phyloP scores from a whole-genome alignment of 2,329 filamentous ascomycete genomes.

The Fusarium protoensiforme region DNA sequence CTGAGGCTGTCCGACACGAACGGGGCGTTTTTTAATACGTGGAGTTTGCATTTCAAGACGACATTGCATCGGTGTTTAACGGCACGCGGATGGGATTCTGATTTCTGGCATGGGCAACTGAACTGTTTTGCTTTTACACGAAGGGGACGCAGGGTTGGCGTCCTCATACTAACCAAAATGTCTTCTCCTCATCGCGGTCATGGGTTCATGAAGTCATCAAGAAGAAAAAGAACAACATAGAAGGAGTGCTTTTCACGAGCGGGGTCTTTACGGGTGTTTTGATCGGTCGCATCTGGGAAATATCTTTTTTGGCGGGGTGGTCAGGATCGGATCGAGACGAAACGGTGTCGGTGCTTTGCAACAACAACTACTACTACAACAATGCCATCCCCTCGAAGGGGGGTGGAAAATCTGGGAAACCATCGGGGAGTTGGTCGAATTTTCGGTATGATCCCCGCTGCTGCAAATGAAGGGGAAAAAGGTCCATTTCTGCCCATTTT shows the following conservation, averaged over 20 bases:
- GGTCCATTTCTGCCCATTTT: conserved; percentile 38
- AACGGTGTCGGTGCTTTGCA: conserved; percentile 46
- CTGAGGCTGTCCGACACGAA: conserved; percentile 56
- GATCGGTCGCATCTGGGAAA: conserved; percentile 51
- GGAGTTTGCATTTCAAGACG: conserved; percentile 57
- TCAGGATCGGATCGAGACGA: conserved; percentile 46
- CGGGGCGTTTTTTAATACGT: conserved; percentile 44
- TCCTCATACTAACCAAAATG: conserved; percentile 44
- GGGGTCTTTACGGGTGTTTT: conserved; percentile 49
- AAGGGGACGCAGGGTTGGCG: conserved; percentile 39
- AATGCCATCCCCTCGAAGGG: conserved; percentile 39
- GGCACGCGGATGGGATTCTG: conserved; percentile 39
- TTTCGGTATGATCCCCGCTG: conserved; percentile 44
- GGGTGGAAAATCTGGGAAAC: conserved; percentile 48
- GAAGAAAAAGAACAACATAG: conserved; percentile 60
- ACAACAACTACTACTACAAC: conserved; percentile 28
- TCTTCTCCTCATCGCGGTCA: conserved; percentile 46
- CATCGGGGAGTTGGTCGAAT: conserved; percentile 52
- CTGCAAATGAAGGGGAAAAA: conserved; percentile 47
- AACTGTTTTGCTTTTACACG: conserved; percentile 43
- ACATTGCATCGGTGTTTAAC: conserved; percentile 60
- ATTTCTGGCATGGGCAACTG: conserved; percentile 43
- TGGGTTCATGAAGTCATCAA: conserved; percentile 61
- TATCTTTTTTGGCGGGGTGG: conserved; percentile 45
- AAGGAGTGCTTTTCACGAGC: conserved; percentile 48